These are phyloP conservation scores for Mycena belliarum DNA, from an alignment of 768 basidiomycete genomes.

Conservation along the genomic window DNA sequence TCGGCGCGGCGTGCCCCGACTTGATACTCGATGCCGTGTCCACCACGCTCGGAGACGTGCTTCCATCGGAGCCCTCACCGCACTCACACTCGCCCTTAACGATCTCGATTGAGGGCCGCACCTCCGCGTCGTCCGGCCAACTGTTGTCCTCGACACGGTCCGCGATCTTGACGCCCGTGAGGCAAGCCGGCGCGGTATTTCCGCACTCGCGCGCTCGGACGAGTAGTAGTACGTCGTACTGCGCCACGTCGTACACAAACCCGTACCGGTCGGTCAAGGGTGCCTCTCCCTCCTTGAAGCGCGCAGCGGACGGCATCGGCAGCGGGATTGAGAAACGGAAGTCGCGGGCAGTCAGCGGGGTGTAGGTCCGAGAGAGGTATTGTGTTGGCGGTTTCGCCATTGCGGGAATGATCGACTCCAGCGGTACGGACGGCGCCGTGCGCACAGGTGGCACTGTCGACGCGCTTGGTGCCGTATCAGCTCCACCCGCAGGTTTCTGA, in stretches of 20 bases:
- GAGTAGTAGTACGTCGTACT: slow-evolving; percentile 79
- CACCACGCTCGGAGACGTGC: slow-evolving; percentile 3
- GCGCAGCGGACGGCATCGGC: slow-evolving; percentile 46
- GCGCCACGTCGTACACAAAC: slow-evolving; percentile 85
- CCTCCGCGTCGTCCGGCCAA: slow-evolving; percentile 63
- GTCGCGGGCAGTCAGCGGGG: slow-evolving; percentile 69
- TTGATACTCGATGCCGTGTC: slow-evolving; percentile 29
- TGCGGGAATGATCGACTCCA: slow-evolving; percentile 83
- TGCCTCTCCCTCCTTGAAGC: slow-evolving; percentile 50
- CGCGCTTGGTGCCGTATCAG: slow-evolving; percentile 26
- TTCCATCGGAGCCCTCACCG: slow-evolving; percentile 19
- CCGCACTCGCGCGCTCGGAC: slow-evolving; percentile 70
- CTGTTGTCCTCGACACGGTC: slow-evolving; percentile 79
- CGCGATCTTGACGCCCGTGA: slow-evolving; percentile 86
- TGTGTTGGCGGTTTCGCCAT: slow-evolving; percentile 82
- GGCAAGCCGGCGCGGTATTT: slow-evolving; percentile 78
- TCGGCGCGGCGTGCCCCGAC: slow-evolving; percentile 47
- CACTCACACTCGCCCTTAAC: slow-evolving; percentile 45
- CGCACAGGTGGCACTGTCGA: slow-evolving; percentile 14
- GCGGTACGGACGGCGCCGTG: slow-evolving; percentile 56
- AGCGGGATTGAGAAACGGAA: slow-evolving; percentile 72
- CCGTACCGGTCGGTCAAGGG: slow-evolving; percentile 86
- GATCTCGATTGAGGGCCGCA: slow-evolving; percentile 40
- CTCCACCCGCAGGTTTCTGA: slow-evolving; percentile 31
- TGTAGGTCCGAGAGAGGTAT: slow-evolving; percentile 74